Base-by-base conservation (phyloP, 1,284 basidiomycete species). In the Mycena sp. region DNA sequence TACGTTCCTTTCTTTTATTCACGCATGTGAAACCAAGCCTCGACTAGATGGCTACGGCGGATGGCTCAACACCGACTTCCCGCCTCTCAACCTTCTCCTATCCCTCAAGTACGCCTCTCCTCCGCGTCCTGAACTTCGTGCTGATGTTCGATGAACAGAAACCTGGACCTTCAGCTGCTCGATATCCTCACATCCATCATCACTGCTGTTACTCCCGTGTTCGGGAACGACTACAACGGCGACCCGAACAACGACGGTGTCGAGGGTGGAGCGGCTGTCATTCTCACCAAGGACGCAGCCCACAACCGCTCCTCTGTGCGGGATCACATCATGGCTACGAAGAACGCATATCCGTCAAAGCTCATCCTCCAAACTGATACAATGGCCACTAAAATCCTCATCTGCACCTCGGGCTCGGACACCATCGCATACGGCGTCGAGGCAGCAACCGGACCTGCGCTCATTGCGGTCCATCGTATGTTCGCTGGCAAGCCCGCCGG, bases 331-430 rank as follows among this genome's bases (percentile, higher is more conserved):
- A 32, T 69, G 25, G 55, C 61, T 17, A 70, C 69, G 2, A 37
- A 60, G 16, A 25, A 63, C 1, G 55, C 63, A 4, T 57, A 56
- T 19, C 52, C 66, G 54, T 52, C 35, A 35, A 58, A 26, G 40
- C 69, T 32, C 32, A 50, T 25, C 67, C 69, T 58, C 29, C 58
- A 35, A 44, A 69, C 37, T n/a, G 71, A 72, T 30, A 72, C 71
- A 9, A 40, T 71, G 7, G 71, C 71, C 10, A 74, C 72, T 2
- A 73, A 72, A 41, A 46, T 74, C 21, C 64, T 73, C n/a, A 49
- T 69, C 29, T 74, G 73, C 50, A 50, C 57, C 21, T 61, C 68
- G 17, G 57, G 58, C 9, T 26, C 37, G 4, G 54, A 38, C 32
- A 54, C 57, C 10, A 66, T 64, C 9, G 73, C 72, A 0, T 72